Base-by-base conservation (phyloP, 805 yeast species). In the Candida coleopterorum region DNA sequence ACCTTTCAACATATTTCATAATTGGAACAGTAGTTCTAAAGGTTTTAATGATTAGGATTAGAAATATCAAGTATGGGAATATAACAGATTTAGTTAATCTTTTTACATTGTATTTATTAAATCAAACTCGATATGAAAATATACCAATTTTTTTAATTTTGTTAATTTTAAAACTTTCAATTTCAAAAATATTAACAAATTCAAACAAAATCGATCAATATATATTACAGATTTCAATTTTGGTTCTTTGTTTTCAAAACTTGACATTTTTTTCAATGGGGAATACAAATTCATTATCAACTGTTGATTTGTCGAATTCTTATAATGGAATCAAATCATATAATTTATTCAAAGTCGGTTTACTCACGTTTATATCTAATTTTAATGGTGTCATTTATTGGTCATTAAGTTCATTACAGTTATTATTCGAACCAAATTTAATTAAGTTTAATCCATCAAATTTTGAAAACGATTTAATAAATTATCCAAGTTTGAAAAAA, bases 251-350 rank as follows among this genome's bases (percentile, higher is more conserved):
- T 16, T 45, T 87, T 33, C 94, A 87, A 53, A 80, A 86, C 46
- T 64, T 87, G 28, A 63, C 88, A 0, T 93, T 90, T 54, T 93
- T 85, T 62, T 85, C 85, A 15, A 70, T 83, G 55, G 97, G 97
- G 0, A 86, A 85, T 34, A 88, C 97, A 0, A 93, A 93, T 52
- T 86, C 96, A 26, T 70, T 93, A 47, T 90, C 97, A 0, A 82
- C 97, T 0, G 79, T 93, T 16, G 97, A 90, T 50, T 68, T 93
- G 17, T 77, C 95, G 0, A 89, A 90, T 54, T 89, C 96, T 0
- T 93, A 93, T 58, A 90, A 90, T 53, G 98, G 98, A 0, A 68
- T 89, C 6, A 59, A 76, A 1, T 72, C 75, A 30, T 93, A 87
- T 52, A 75, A 81, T 45, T 72, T 89, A 16, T 47, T 74, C 6